Evolutionary conservation across 2,329 filamentous ascomycete species (phyloP).

Genomic region (Cladobotryum mycophilum): DNA sequence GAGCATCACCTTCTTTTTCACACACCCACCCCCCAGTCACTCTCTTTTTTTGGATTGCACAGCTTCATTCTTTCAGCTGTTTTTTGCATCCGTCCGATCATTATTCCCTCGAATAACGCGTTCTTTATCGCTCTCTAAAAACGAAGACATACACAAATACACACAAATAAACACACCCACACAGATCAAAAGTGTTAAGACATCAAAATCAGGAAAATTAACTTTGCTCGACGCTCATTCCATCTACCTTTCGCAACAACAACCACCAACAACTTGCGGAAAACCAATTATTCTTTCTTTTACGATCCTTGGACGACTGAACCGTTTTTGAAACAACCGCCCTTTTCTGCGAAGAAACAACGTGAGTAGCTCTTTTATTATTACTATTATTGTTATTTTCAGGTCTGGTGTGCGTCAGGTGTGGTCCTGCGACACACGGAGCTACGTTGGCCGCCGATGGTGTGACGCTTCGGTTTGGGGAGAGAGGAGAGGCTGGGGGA

Average conservation of each 20-base stretch:
- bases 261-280: neutral
- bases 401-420: neutral
- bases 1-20: slow-evolving; percentile 13
- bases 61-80: slow-evolving; percentile 28
- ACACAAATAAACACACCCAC: too few species aligned
- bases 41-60: slow-evolving; percentile 22
- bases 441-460: slow-evolving; percentile 8
- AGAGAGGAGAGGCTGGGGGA: slow-evolving; percentile 1
- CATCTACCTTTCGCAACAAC: neutral
- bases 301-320: neutral
- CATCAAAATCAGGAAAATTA: too few species aligned
- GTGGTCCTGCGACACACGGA: slow-evolving; percentile 2
- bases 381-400: slow-evolving; percentile 1
- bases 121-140: slow-evolving; percentile 5
- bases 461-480: slow-evolving; percentile 3
- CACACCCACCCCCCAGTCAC: too few species aligned
- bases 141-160: too few species aligned
- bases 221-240: neutral
- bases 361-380: slow-evolving; percentile 7
- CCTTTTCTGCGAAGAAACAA: neutral
- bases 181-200: too few species aligned
- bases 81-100: slow-evolving; percentile 29
- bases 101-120: slow-evolving; percentile 5
- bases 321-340: neutral
- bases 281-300: neutral